A percentile compares a stretch with the other conserved stretches of the same genome.
Conservation (phyloP, 176 grass and related monocot species). For the Avena sativa region DNA sequence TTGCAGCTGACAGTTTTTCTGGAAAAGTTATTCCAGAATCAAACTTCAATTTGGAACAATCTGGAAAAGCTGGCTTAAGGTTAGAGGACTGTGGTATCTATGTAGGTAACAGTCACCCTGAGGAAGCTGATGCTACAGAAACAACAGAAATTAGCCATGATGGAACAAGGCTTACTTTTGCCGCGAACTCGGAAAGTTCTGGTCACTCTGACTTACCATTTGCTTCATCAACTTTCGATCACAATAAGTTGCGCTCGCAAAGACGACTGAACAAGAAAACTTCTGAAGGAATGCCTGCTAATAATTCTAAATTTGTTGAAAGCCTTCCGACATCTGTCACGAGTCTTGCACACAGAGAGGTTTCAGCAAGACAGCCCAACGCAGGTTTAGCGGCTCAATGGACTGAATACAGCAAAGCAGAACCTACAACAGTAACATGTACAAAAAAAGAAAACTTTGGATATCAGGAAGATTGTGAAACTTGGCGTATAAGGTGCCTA, state of each 20-base stretch:
- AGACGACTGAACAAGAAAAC: slow-evolving; percentile 56
- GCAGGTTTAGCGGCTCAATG: slow-evolving; percentile 37
- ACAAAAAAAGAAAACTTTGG: slow-evolving; percentile 41
- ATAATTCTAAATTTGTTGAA: slow-evolving; percentile 44
- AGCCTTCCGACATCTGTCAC: slow-evolving; percentile 37
- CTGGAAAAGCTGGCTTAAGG: slow-evolving; percentile 32
- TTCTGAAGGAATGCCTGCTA: slow-evolving; percentile 44
- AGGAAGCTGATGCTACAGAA: slow-evolving; percentile 25
- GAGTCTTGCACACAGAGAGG: slow-evolving; percentile 31
- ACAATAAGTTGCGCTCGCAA: slow-evolving; percentile 37
- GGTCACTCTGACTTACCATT: slow-evolving; percentile 53
- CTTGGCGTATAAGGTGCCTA: slow-evolving; percentile 70
- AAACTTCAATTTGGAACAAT: slow-evolving; percentile 34
- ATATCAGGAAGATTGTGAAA: slow-evolving; percentile 58
- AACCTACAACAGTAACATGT: slow-evolving; percentile 32
- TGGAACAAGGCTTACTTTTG: slow-evolving; percentile 41
- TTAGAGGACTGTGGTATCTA: slow-evolving; percentile 19
- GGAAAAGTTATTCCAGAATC: slow-evolving; percentile 20
- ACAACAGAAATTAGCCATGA: slow-evolving; percentile 31
- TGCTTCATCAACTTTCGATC: slow-evolving; percentile 48
- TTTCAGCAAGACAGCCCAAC: slow-evolving; percentile 33
- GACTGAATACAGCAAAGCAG: slow-evolving; percentile 45
- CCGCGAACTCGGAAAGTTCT: slow-evolving; percentile 33
- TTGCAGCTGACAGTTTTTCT: slow-evolving; percentile 11
- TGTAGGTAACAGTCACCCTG: slow-evolving; percentile 23